Evolutionary conservation across 2,329 filamentous ascomycete genomes (phyloP), one percentile per base, ranked within the genome.

Genomic region (Trichoderma breve): DNA sequence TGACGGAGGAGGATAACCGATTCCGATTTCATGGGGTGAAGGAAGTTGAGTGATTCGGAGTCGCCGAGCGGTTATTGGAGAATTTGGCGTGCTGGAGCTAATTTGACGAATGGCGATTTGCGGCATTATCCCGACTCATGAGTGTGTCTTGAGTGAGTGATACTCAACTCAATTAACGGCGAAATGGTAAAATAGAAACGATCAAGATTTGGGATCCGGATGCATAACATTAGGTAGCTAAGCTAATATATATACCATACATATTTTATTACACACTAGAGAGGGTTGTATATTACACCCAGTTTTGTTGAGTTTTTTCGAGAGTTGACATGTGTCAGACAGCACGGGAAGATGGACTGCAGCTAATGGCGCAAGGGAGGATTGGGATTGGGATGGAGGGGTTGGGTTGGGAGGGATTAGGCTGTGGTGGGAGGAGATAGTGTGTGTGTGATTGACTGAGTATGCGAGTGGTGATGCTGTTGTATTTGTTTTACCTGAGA

Each of bases 361-460:
- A 53, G 57, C 66, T 70, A 70, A 70, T 21, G 66, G 66, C 39
- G 66, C 66, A 70, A 70, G 66, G 66, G 66, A 68, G 65, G n/a
- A 53, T 21, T 36, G 34, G 34, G 34, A 36, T 36, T 36, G 61
- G 61, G 36, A 30, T 51, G 39, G 39, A 28, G 51, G 32, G 64
- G 64, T 57, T 39, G 64, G 53, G 57, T 39, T n/a, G 43, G 43
- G 60, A 60, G 65, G 65, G 65, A 60, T 36, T 57, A 30, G 64
- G 64, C 51, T 57, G 51, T 67, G 51, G 34, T 39, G 51, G 64
- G 36, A 68, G n/a, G 53, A 6, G 4, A 30, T 36, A 32, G 28
- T 8, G 9, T 39, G 53, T 32, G 34, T 32, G 30, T 43, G 15
- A 6, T 11, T 30, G 28, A 39, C 9, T 9, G 24, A 14, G 21